phyloP scores from a whole-genome alignment of 169 alveolate species.

The Eimeria tenella region DNA sequence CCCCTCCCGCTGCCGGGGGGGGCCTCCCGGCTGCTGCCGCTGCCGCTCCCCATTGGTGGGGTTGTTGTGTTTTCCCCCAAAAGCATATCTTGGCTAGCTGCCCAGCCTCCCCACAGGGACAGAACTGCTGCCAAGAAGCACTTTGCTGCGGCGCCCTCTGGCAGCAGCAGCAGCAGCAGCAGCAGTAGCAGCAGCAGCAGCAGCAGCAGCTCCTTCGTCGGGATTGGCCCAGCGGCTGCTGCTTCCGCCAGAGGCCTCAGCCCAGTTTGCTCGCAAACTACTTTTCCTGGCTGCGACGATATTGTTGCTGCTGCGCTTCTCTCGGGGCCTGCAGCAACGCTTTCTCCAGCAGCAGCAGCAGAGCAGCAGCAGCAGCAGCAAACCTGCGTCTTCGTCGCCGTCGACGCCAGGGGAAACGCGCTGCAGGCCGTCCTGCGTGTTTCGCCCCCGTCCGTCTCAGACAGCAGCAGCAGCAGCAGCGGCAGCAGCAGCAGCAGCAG shows the following conservation, averaged over 20 bases:
- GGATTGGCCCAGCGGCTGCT: slow-evolving; percentile 5
- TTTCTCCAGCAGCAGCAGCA: background rate
- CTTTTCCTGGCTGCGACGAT: slow-evolving; percentile 55
- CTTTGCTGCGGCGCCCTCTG: background rate
- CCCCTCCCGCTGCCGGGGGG: slow-evolving; percentile 43
- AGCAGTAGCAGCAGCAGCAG: slow-evolving; percentile 50
- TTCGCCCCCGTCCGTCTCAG: background rate
- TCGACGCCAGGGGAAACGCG: slow-evolving; percentile 22
- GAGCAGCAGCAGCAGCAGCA: slow-evolving; percentile 56
- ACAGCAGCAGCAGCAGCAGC: slow-evolving; percentile 58
- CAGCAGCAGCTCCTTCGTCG: slow-evolving; percentile 16
- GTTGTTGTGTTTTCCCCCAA: background rate
- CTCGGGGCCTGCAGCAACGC: background rate
- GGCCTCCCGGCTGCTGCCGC: slow-evolving; percentile 1
- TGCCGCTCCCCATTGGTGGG: slow-evolving; percentile 1
- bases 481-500: slow-evolving; percentile 40
- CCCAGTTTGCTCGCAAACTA: background rate
- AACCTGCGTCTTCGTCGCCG: slow-evolving; percentile 5
- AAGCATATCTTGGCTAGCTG: background rate
- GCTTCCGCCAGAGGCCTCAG: slow-evolving; percentile 14
- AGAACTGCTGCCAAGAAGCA: background rate
- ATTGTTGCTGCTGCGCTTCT: slow-evolving; percentile 57
- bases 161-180: background rate
- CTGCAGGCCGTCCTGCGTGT: slow-evolving; percentile 34
- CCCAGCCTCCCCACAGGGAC: background rate